Percentiles rank a stretch among this genome's conserved stretches.
Evolutionary conservation across 2,329 filamentous ascomycete species (phyloP).

Genomic region (Davidsoniella eucalypti): DNA sequence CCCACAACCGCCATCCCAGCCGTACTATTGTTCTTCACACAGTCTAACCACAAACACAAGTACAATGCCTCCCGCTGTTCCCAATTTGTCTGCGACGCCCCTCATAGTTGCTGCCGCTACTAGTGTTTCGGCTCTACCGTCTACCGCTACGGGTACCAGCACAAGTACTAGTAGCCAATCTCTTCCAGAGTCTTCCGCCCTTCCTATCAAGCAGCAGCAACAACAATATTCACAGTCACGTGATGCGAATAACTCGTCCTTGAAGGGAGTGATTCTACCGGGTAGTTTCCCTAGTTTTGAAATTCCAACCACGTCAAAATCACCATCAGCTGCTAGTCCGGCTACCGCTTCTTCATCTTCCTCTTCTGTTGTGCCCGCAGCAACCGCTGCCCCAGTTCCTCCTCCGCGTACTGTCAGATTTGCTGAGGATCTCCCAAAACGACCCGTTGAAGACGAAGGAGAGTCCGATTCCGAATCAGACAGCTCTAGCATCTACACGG

Average conservation of each 20-base stretch:
- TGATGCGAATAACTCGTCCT: conserved; percentile 19
- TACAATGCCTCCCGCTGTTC: too few relatives aligned
- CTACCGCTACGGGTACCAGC: too few relatives aligned
- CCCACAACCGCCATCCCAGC: too few relatives aligned
- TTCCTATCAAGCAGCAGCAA: too few relatives aligned
- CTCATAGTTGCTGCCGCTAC: too few relatives aligned
- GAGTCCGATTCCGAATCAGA: conserved; percentile 23
- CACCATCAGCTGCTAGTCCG: too few relatives aligned
- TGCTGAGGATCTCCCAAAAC: conserved; percentile 26
- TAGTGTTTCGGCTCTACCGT: too few relatives aligned
- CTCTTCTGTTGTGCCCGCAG: background rate
- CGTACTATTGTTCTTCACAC: background rate
- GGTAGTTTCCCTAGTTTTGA: conserved; percentile 36
- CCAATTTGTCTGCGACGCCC: too few relatives aligned
- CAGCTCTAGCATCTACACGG: conserved; percentile 49
- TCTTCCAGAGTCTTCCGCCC: too few relatives aligned
- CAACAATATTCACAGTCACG: conserved; percentile 4
- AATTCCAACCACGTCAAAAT: conserved; percentile 18
- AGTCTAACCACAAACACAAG: too few relatives aligned
- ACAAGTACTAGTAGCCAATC: too few relatives aligned
- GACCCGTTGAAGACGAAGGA: conserved; percentile 1
- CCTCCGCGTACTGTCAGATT: background rate
- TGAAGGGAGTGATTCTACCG: conserved; percentile 31
- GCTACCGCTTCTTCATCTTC: background rate
- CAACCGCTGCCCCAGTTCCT: background rate